phyloP scores from a whole-genome alignment of 208 protist genomes.

The Trypanosoma caninum region DNA sequence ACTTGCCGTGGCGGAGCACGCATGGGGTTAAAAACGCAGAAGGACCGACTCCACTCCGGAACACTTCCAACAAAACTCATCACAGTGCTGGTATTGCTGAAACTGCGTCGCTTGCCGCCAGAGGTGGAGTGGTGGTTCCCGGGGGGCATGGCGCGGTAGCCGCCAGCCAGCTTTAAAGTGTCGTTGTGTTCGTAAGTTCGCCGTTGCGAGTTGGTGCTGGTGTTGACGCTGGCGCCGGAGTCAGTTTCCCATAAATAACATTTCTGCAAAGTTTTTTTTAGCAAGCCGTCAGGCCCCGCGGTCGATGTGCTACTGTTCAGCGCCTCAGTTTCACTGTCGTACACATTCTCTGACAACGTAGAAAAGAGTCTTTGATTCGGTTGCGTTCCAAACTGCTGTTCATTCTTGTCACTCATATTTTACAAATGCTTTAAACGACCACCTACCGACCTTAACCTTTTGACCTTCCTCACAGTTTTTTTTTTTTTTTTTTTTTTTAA shows the following conservation, averaged over 20 bases:
- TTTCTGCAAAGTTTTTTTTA: conserved; percentile 50
- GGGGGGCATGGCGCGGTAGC: conserved; percentile 19
- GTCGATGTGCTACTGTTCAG: conserved; percentile 77
- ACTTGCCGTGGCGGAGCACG: too few relatives aligned
- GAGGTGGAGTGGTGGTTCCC: not conserved
- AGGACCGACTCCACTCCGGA: conserved; percentile 73
- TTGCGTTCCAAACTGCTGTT: not conserved
- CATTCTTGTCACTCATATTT: not conserved
- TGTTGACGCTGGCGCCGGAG: conserved; percentile 25
- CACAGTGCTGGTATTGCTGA: conserved; percentile 53
- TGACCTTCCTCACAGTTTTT: not conserved
- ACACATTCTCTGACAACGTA: not conserved
- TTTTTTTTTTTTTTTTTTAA: not conserved
- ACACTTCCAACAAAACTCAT: conserved; percentile 42
- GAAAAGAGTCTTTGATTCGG: not conserved
- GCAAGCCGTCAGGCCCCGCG: conserved; percentile 62
- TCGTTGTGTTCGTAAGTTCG: not conserved
- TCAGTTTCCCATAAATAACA: conserved; percentile 31
- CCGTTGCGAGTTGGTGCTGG: conserved; percentile 2
- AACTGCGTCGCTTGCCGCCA: conserved; percentile 14
- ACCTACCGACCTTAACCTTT: not conserved
- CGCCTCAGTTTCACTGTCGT: conserved; percentile 8
- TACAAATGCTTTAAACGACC: not conserved
- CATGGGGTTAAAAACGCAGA: conserved; percentile 61
- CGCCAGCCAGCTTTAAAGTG: conserved; percentile 32